These are phyloP conservation scores for Alopecurus myosuroides DNA, from an alignment of 176 grass and related monocot species.

Conservation along the genomic window DNA sequence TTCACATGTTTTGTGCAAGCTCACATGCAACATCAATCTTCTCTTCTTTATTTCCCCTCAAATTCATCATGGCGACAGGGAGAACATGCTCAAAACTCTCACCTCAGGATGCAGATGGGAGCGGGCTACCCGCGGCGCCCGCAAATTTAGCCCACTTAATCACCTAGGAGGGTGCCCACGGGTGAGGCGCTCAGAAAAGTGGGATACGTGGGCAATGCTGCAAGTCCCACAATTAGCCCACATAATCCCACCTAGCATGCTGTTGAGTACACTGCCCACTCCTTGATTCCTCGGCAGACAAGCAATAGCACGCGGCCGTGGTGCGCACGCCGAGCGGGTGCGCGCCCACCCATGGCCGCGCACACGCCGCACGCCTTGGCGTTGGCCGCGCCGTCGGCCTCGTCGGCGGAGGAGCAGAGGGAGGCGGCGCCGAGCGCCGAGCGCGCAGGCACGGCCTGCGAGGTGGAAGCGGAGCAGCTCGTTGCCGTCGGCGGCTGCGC, in stretches of 20 bases:
- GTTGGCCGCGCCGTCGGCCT: accelerated
- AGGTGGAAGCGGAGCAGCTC: constrained; percentile 95
- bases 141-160: too few species aligned
- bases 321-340: constrained; percentile 65
- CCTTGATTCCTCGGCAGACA: too few species aligned
- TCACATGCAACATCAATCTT: background rate
- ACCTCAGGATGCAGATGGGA: too few species aligned
- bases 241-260: too few species aligned
- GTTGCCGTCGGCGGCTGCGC: constrained; percentile 86
- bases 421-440: constrained; percentile 53
- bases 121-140: too few species aligned
- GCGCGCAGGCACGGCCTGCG: constrained; percentile 58
- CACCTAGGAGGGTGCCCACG: too few species aligned
- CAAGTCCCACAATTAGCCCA: too few species aligned
- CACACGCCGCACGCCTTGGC: constrained; percentile 50
- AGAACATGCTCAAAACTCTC: background rate
- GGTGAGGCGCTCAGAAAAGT: too few species aligned
- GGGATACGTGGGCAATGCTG: too few species aligned
- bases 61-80: background rate
- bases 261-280: too few species aligned
- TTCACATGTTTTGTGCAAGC: background rate
- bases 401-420: constrained; percentile 33
- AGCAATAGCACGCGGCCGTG: too few species aligned
- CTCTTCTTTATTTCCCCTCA: too few species aligned
- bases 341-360: constrained; percentile 28